Evolutionary conservation across 2,329 filamentous ascomycete genomes (phyloP).

Genomic region (Drechslerella dactyloides): DNA sequence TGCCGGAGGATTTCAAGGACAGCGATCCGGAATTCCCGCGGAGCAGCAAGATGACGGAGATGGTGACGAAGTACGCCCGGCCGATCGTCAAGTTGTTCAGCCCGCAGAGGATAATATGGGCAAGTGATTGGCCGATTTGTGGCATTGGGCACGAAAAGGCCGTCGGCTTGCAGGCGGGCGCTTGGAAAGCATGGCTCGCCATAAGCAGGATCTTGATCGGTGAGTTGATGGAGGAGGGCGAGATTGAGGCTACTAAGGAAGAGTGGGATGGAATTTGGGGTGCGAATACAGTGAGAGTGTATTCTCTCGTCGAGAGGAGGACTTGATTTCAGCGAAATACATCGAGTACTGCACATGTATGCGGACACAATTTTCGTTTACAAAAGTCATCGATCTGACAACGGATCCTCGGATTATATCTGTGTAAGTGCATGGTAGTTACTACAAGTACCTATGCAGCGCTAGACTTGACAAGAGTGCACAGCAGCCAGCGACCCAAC

Average conservation of each 20-base stretch:
- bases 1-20: constrained; percentile 62
- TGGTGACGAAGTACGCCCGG: constrained; percentile 55
- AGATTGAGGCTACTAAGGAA: background rate
- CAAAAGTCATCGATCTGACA: too few species aligned
- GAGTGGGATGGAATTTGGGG: constrained; percentile 46
- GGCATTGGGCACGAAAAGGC: constrained; percentile 65
- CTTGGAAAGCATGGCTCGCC: constrained; percentile 31
- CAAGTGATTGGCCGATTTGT: constrained; percentile 92
- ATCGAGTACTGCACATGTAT: too few species aligned
- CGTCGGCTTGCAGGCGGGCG: constrained; percentile 25
- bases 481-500: too few species aligned
- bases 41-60: constrained; percentile 14
- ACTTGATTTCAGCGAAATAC: background rate
- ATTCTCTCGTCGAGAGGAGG: constrained; percentile 5
- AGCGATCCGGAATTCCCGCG: constrained; percentile 10
- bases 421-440: too few species aligned
- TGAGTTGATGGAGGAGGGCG: constrained; percentile 18
- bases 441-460: too few species aligned
- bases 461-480: too few species aligned
- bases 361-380: too few species aligned
- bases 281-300: constrained; percentile 18
- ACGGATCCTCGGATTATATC: too few species aligned
- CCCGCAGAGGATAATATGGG: constrained; percentile 79
- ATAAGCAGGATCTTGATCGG: constrained; percentile 11
- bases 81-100: constrained; percentile 76